Base-by-base conservation (phyloP, 768 basidiomycete genomes). In the Leucocoprinus leucothites region DNA sequence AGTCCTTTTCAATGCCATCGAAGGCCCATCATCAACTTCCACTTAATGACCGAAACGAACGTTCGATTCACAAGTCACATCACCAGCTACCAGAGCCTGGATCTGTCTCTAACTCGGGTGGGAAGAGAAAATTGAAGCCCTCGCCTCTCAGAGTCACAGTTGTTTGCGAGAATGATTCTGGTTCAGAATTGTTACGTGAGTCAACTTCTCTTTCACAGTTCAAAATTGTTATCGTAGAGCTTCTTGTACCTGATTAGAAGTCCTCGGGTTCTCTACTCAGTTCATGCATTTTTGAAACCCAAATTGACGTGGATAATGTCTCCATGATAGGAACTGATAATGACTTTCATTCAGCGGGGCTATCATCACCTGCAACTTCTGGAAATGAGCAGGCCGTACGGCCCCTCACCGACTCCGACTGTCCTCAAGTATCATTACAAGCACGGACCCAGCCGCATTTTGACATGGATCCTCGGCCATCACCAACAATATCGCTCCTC, bases 101-200 rank as follows among this genome's bases (percentile, higher is more conserved):
- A 19, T 35, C 40, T 3, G 51, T 14, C 31, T 45, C 3, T 21
- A 34, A 18, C 21, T 25, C 21, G 4, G 19, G 44, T 26, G 22
- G 44, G 8, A 36, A 46, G 35, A 53, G 19, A 13, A 21, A 44
- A 31, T 8, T 38, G 31, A 47, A 47, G 3, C 18, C 52, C 25
- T 53, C 52, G 6, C 52, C 52, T 22, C 44, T 53, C 22, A 46
- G 52, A 53, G 4, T 53, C 18, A 44, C 52, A 25, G 52, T 44
- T 45, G 43, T 53, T 18, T 36, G 35, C 25, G 35, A 44, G 52
- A 44, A 46, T 46, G 52, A 53, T 36, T 35, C 24, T 19, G 22
- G 18, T 9, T 46, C 31, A 18, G 36, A 36, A 13, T 38, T 34
- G 22, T 45, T 52, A 44, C 41, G 52, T 53, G 44, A 53, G 52